phyloP scores from a whole-genome alignment of 352 stramenopile species.

The Phytophthora hibernalis region DNA sequence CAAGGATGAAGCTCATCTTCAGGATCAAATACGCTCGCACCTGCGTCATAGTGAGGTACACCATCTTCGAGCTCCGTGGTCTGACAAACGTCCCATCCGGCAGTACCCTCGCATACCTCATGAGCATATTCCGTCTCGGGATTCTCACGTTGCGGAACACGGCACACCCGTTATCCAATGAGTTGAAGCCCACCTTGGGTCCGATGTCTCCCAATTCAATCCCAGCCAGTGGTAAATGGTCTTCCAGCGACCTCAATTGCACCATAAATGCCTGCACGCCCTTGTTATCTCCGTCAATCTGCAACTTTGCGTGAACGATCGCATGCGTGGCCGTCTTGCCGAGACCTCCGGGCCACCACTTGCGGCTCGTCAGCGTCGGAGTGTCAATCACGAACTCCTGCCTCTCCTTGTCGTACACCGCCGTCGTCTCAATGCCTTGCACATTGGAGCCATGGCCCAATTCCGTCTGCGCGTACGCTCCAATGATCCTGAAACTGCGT shows the following conservation, averaged over 20 bases:
- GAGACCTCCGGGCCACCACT: conserved; percentile 92
- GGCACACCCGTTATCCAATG: conserved; percentile 34
- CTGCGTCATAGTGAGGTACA: conserved; percentile 66
- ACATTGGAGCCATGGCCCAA: conserved; percentile 38
- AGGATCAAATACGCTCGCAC: conserved; percentile 45
- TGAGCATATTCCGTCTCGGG: conserved; percentile 35
- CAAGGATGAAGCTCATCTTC: conserved; percentile 31
- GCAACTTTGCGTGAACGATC: conserved; percentile 29
- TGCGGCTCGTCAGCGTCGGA: conserved; percentile 92
- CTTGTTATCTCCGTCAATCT: conserved; percentile 22
- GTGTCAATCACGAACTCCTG: conserved; percentile 95
- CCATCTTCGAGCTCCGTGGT: conserved; percentile 64
- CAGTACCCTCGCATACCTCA: conserved; percentile 44
- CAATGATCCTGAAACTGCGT: conserved; percentile 26
- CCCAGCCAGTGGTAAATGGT: conserved; percentile 22
- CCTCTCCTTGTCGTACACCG: conserved; percentile 65
- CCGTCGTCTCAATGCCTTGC: conserved; percentile 31
- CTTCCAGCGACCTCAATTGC: conserved; percentile 21
- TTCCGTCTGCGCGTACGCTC: conserved; percentile 33
- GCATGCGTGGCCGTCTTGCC: conserved; percentile 37
- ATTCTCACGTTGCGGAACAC: conserved; percentile 31
- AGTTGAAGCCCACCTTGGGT: conserved; percentile 36
- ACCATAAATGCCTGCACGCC: conserved; percentile 38
- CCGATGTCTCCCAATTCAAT: conserved; percentile 36
- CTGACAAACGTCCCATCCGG: conserved; percentile 62